Conservation (phyloP, 345 rosid species). For the Moricandia arvensis region DNA sequence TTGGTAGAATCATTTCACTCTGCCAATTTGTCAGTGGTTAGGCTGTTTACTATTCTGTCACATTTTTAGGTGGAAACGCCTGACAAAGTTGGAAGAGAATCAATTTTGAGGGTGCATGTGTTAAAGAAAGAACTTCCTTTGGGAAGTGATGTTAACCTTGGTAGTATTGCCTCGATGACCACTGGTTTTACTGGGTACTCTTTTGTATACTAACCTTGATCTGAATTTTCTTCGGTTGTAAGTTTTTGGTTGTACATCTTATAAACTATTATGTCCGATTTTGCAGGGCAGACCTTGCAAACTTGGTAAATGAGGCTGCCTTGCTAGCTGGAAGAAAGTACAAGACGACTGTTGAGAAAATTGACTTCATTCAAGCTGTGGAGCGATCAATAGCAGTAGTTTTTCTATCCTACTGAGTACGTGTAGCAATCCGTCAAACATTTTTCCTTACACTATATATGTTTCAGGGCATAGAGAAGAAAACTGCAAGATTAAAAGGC, state of each 20-base stretch:
- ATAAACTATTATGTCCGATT: background rate
- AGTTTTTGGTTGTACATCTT: background rate
- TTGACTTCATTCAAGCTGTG: constrained; percentile 92
- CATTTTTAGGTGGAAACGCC: constrained; percentile 82
- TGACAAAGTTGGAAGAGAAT: constrained; percentile 87
- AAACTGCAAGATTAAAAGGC: constrained; percentile 82
- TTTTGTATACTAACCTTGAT: background rate
- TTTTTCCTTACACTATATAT: constrained; percentile 6
- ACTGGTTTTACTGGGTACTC: constrained; percentile 94
- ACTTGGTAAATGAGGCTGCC: constrained; percentile 98
- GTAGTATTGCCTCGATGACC: constrained; percentile 87
- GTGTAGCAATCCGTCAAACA: background rate
- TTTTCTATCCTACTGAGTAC: constrained; percentile 19
- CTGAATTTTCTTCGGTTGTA: background rate
- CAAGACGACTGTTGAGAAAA: constrained; percentile 70
- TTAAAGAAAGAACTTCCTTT: constrained; percentile 79
- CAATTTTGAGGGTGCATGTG: constrained; percentile 82
- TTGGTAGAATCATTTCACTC: constrained; percentile 40
- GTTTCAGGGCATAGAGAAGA: constrained; percentile 91
- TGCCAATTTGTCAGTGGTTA: background rate
- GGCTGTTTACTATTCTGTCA: background rate
- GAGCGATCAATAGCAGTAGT: constrained; percentile 91
- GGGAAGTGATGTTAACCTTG: constrained; percentile 72
- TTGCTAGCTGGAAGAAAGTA: constrained; percentile 87
- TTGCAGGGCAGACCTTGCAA: constrained; percentile 95